Evolutionary conservation across 345 rosid genomes (phyloP).

Genomic region (Camelina neglecta): DNA sequence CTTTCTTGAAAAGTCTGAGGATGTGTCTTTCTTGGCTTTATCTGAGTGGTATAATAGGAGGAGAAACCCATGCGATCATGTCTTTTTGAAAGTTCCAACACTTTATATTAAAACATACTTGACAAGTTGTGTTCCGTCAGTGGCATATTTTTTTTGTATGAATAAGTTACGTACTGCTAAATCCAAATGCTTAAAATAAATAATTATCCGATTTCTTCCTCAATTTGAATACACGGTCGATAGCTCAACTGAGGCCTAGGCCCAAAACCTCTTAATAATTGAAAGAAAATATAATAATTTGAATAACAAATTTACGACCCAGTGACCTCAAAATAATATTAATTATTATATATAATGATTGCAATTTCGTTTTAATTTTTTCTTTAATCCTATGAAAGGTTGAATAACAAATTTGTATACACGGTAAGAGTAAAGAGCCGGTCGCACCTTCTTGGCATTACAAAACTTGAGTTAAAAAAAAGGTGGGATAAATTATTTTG

Average conservation of each 20-base stretch:
- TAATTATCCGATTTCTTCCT: no score
- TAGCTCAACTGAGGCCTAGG: no score
- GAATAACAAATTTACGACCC: no score
- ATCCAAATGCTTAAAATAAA: background rate
- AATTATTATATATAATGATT: no score
- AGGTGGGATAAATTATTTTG: background rate
- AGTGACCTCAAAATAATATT: no score
- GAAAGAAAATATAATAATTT: no score
- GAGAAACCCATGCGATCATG: constrained; percentile 24
- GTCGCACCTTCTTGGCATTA: background rate
- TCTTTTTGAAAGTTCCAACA: constrained; percentile 9
- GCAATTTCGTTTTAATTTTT: no score
- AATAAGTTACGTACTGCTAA: no score
- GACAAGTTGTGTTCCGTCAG: background rate
- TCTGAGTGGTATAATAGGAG: background rate
- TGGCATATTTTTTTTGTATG: background rate
- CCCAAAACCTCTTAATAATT: no score
- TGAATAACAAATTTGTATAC: background rate
- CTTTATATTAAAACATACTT: background rate
- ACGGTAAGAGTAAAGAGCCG: background rate
- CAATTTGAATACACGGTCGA: no score
- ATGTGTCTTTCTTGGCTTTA: constrained; percentile 18
- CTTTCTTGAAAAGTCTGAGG: constrained; percentile 17
- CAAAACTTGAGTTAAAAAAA: background rate
- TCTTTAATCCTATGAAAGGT: no score